Percentiles rank a stretch among this genome's conserved stretches.
phyloP scores from a whole-genome alignment of 257 asterid species.

The Linaria vulgaris region DNA sequence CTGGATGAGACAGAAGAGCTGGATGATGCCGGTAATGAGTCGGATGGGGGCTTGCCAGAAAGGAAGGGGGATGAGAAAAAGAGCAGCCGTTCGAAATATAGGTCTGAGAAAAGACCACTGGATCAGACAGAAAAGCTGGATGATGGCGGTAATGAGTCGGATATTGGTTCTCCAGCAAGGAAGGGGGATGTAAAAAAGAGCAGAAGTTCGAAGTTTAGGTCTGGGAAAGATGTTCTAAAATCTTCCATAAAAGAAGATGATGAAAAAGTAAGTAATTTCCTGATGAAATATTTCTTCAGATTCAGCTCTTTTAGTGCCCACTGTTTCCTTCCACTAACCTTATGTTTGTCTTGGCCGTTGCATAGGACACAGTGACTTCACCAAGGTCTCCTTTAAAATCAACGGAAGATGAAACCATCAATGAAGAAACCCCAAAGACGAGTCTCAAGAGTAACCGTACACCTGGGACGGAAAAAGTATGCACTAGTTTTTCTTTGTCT shows the following conservation, averaged over 20 bases:
- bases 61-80: conserved; percentile 46
- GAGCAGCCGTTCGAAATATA: conserved; percentile 53
- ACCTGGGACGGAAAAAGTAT: conserved; percentile 58
- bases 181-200: conserved; percentile 48
- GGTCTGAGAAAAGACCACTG: conserved; percentile 33
- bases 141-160: conserved; percentile 34
- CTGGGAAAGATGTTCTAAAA: conserved; percentile 41
- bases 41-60: conserved; percentile 37
- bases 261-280: conserved; percentile 39
- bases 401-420: conserved; percentile 39
- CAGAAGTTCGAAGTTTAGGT: conserved; percentile 47
- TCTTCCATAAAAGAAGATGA: conserved; percentile 46
- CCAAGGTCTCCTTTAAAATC: conserved; percentile 52
- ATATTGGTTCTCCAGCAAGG: conserved; percentile 39
- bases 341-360: conserved; percentile 14
- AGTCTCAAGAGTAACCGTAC: conserved; percentile 66
- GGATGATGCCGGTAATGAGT: conserved; percentile 33
- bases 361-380: conserved; percentile 45
- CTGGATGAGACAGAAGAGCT: conserved; percentile 33
- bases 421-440: conserved; percentile 51
- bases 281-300: conserved; percentile 13
- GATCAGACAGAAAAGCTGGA: conserved; percentile 34
- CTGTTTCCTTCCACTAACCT: conserved; percentile 11
- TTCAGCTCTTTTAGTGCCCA: conserved; percentile 20
- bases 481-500: conserved; percentile 11